These are phyloP conservation scores for Brassica cretica DNA, from an alignment of 345 rosid species.

Conservation along the genomic window DNA sequence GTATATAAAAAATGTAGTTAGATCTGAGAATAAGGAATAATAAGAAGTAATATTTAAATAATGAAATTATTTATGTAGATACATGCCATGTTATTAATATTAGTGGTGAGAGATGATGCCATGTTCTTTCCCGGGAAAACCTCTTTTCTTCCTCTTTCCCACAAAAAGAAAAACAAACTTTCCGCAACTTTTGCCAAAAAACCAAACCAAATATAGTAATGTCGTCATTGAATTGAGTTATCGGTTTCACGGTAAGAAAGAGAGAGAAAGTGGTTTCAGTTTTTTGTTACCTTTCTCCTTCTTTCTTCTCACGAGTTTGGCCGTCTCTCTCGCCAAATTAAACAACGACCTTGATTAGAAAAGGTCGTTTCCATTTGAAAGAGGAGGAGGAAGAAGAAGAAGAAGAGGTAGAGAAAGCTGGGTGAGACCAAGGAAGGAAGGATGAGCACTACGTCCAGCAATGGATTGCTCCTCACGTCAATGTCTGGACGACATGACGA, in stretches of 20 bases:
- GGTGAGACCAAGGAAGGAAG: constrained; percentile 37
- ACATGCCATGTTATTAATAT: constrained; percentile 23
- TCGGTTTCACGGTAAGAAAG: constrained; percentile 24
- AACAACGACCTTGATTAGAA: constrained; percentile 4
- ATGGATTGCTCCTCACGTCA: constrained; percentile 39
- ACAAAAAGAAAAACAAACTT: constrained; percentile 26
- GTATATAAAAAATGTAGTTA: neutral
- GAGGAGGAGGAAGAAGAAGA: neutral
- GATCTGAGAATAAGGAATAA: constrained; percentile 25
- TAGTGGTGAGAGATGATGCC: constrained; percentile 16
- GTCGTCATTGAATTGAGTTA: constrained; percentile 16
- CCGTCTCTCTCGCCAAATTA: constrained; percentile 29
- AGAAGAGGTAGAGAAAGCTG: neutral
- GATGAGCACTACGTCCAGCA: constrained; percentile 45
- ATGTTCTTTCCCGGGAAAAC: constrained; percentile 38
- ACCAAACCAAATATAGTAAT: constrained; percentile 29
- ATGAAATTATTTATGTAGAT: neutral
- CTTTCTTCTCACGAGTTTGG: constrained; percentile 32
- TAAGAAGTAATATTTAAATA: neutral
- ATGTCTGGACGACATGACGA: constrained; percentile 45
- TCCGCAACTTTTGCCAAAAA: constrained; percentile 18
- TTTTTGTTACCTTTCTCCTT: constrained; percentile 12
- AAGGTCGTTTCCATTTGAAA: constrained; percentile 27
- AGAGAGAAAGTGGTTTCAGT: constrained; percentile 19
- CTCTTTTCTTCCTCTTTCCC: constrained; percentile 25